Percentiles rank a stretch among this genome's conserved stretches.
phyloP scores from a whole-genome alignment of 2,329 filamentous ascomycete genomes.

The Rosellinia necatrix region DNA sequence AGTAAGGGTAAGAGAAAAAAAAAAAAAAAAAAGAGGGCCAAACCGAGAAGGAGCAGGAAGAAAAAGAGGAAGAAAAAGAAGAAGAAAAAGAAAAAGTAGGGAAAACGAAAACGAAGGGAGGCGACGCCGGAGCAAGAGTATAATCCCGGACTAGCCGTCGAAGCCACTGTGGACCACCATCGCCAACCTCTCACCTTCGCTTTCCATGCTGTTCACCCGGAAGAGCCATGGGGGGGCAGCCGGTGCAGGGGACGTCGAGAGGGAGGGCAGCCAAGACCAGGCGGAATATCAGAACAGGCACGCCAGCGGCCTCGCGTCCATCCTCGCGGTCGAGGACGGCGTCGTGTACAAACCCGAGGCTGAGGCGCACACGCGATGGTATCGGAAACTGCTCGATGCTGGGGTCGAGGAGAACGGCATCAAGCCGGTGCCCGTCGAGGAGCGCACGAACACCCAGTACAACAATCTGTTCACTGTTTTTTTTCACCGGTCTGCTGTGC shows the following conservation, averaged over 20 bases:
- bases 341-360: conserved; percentile 40
- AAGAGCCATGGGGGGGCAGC: background rate
- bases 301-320: conserved; percentile 31
- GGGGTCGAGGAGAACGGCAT: conserved; percentile 60
- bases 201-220: conserved; percentile 10
- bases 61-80: no score
- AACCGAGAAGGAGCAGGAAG: no score
- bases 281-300: background rate
- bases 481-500: conserved; percentile 61
- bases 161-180: background rate
- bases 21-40: no score
- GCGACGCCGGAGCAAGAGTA: no score
- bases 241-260: conserved; percentile 15
- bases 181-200: background rate
- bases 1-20: no score
- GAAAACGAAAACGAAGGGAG: no score
- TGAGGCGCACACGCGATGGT: conserved; percentile 46
- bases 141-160: no score
- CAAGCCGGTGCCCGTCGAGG: conserved; percentile 58
- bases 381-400: conserved; percentile 48
- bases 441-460: conserved; percentile 56
- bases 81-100: no score
- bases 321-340: conserved; percentile 40
- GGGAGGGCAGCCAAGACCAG: conserved; percentile 1
- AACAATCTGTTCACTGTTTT: conserved; percentile 64